Percentiles rank a stretch among this genome's conserved stretches.
Conservation (phyloP, 306 rosid species). For the cucumber (Cucumis sativus) region DNA sequence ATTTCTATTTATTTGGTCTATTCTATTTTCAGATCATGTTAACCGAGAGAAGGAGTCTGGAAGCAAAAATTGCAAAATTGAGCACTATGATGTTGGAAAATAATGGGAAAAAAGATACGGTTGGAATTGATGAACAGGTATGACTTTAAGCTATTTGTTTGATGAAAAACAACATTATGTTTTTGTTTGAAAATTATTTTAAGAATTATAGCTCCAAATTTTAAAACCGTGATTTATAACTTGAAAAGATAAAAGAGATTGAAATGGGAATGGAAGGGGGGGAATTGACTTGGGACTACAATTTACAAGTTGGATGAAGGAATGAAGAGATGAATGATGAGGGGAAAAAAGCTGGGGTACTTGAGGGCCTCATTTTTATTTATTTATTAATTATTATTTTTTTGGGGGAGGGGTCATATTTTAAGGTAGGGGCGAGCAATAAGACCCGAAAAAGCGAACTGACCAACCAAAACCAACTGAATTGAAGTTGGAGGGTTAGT, state of each 20-base stretch:
- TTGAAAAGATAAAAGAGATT: constrained; percentile 45
- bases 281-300: constrained; percentile 30
- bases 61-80: constrained; percentile 50
- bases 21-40: constrained; percentile 37
- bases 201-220: neutral
- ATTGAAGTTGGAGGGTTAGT: too few relatives aligned
- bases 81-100: constrained; percentile 39
- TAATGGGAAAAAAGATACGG: constrained; percentile 28
- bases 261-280: constrained; percentile 27
- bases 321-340: constrained; percentile 55
- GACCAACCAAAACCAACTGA: too few relatives aligned
- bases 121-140: constrained; percentile 56
- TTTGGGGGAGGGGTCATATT: constrained; percentile 30
- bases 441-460: too few relatives aligned
- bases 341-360: constrained; percentile 52
- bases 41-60: constrained; percentile 57
- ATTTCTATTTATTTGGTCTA: neutral
- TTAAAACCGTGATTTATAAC: neutral
- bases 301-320: constrained; percentile 58
- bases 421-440: constrained; percentile 1
- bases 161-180: neutral
- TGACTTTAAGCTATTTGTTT: neutral
- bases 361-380: constrained; percentile 53
- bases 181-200: neutral
- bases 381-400: too few relatives aligned